Base-by-base conservation (phyloP, 768 basidiomycete genomes). In the Collybiopsis luxurians region DNA sequence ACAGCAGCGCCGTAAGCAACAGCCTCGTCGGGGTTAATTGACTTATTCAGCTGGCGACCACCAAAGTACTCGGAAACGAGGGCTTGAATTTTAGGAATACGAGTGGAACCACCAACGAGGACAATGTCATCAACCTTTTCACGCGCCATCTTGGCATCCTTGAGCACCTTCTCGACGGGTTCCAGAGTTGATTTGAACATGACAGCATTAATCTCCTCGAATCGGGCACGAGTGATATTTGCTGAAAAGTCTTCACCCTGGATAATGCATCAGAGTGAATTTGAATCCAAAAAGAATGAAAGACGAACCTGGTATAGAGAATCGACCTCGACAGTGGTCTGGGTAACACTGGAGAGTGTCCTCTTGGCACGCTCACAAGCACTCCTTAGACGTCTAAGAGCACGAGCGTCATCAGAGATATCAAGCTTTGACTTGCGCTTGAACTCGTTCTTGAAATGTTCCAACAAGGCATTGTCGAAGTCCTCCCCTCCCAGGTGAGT, bases 401-500 rank as follows among this genome's bases (percentile, higher is more conserved):
- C 97, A 80, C 97, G 94, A 60, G 97, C 81, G 78, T 99, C 96
- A 47, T 92, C 92, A 39, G 93, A 93, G 74, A 99, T 95, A 73
- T 99, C 97, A 69, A 87, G 86, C 80, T 98, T 96, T 68, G 89
- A 86, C 83, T 98, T 98, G 67, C 84, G 83, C 85, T 96, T 92
- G 87, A 99, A 99, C 80, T 99, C 97, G 73, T 89, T 90, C 85
- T 96, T 96, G 90, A 99, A 98, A 84, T 95, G 92, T 53, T 99
- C 94, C 61, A 98, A 77, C 63, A 99, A 87, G 71, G 92, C 85
- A 78, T 99, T 99, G 78, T 99, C 97, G 69, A 99, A 99, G 74
- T 98, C 97, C 79, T 99, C 97, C 79, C 97, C 97, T 79, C 96
- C 97, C 73, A 98, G 81, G 77, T 98, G 97, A 64, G 97, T 99